Conservation (phyloP, 1,139 yeast genomes). For the Suhomyces atakaporum region DNA sequence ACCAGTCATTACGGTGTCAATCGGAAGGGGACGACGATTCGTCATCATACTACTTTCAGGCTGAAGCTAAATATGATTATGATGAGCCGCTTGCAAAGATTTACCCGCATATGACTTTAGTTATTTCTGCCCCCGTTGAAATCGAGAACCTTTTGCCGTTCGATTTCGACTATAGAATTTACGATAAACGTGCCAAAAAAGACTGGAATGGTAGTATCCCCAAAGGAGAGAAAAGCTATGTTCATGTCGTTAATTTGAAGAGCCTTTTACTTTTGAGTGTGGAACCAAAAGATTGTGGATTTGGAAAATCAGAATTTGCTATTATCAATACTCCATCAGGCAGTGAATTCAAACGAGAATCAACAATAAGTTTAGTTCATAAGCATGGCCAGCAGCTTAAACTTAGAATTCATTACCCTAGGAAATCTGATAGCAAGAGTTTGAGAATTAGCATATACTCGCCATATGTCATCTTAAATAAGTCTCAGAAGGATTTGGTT, state of each 20-base stretch:
- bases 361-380: constrained; percentile 47
- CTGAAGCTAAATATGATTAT: constrained; percentile 63
- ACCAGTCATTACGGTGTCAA: constrained; percentile 62
- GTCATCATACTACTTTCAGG: constrained; percentile 67
- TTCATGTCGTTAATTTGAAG: constrained; percentile 79
- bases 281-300: constrained; percentile 66
- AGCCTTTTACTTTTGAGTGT: constrained; percentile 72
- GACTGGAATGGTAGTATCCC: constrained; percentile 67
- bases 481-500: constrained; percentile 69
- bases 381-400: constrained; percentile 69
- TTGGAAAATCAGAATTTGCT: constrained; percentile 75
- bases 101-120: constrained; percentile 82
- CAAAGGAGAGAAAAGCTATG: constrained; percentile 66
- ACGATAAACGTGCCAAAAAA: constrained; percentile 70
- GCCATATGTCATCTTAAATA: constrained; percentile 81
- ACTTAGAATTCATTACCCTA: constrained; percentile 66
- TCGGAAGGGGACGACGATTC: constrained; percentile 38
- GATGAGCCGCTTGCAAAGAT: constrained; percentile 70
- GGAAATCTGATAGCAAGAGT: constrained; percentile 49
- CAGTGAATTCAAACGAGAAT: constrained; percentile 60
- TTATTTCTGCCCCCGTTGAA: constrained; percentile 83
- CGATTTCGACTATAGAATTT: constrained; percentile 73
- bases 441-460: constrained; percentile 69
- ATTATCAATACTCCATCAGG: constrained; percentile 64
- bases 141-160: constrained; percentile 84